Percentiles rank a stretch among this genome's conserved stretches.
These are phyloP conservation scores for Domatiomyces catenatus DNA, from an alignment of 2,329 filamentous ascomycete genomes.

Conservation along the genomic window DNA sequence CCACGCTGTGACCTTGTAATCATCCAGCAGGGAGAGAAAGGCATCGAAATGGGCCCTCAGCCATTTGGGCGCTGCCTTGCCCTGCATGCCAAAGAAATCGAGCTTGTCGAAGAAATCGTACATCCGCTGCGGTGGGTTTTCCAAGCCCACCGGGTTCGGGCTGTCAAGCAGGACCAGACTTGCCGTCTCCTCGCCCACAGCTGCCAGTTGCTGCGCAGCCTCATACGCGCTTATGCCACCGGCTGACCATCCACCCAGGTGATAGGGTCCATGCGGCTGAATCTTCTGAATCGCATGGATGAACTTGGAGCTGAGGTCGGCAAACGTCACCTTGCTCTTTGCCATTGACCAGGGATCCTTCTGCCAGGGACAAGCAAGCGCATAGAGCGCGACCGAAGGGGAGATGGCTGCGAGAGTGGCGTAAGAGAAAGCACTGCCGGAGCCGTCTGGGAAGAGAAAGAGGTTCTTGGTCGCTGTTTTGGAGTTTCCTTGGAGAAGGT, in stretches of 20 bases:
- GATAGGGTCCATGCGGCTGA: slow-evolving; percentile 42
- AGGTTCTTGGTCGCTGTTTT: slow-evolving; percentile 23
- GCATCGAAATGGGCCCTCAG: slow-evolving; percentile 38
- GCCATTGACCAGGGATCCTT: slow-evolving; percentile 12
- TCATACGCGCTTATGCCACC: slow-evolving; percentile 60
- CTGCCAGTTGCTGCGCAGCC: slow-evolving; percentile 45
- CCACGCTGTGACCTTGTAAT: slow-evolving; percentile 24
- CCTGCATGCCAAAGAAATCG: slow-evolving; percentile 32
- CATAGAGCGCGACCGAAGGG: slow-evolving; percentile 25
- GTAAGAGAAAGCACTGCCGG: slow-evolving; percentile 30
- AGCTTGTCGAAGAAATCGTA: slow-evolving; percentile 36
- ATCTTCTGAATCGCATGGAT: slow-evolving; percentile 32
- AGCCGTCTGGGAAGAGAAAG: slow-evolving; percentile 29
- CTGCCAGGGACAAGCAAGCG: slow-evolving; percentile 26
- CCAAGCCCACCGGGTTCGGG: slow-evolving; percentile 49
- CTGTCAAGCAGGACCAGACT: slow-evolving; percentile 49
- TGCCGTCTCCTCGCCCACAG: slow-evolving; percentile 41
- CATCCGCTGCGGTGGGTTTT: slow-evolving; percentile 44
- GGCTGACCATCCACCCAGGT: slow-evolving; percentile 59
- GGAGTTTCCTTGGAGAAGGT: slow-evolving; percentile 26
- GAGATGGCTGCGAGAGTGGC: slow-evolving; percentile 17
- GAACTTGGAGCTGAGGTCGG: slow-evolving; percentile 25
- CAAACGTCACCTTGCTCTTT: slow-evolving; percentile 22
- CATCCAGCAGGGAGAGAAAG: slow-evolving; percentile 32
- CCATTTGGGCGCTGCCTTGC: slow-evolving; percentile 31